Conservation (phyloP, 164 flowering plant genomes). For the Magnolia sinica region DNA sequence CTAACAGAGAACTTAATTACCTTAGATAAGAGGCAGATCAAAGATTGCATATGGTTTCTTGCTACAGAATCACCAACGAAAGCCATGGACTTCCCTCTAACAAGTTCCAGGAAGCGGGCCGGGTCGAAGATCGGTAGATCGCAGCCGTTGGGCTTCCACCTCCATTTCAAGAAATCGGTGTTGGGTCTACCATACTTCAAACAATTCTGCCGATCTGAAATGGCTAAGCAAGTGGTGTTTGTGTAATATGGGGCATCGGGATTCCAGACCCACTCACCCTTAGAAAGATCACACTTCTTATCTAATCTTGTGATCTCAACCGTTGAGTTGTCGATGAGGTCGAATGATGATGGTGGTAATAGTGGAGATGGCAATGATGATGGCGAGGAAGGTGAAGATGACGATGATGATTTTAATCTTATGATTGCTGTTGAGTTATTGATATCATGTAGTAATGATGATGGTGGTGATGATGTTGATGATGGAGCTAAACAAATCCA, state of each 20-base stretch:
- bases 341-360: constrained; percentile 2
- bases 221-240: constrained; percentile 59
- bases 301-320: background rate
- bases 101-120: constrained; percentile 42
- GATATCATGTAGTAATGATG: no score
- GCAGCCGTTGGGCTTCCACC: constrained; percentile 76
- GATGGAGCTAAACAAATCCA: constrained; percentile 2
- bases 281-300: constrained; percentile 47
- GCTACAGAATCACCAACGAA: constrained; percentile 79
- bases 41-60: constrained; percentile 80
- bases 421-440: no score
- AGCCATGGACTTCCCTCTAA: constrained; percentile 60
- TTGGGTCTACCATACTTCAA: constrained; percentile 71
- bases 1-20: constrained; percentile 24
- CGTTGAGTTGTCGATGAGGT: background rate
- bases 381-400: background rate
- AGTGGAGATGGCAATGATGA: background rate
- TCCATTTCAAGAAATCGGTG: constrained; percentile 62
- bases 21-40: constrained; percentile 71
- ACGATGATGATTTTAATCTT: background rate
- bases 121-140: constrained; percentile 65
- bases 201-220: constrained; percentile 73
- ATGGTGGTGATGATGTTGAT: constrained; percentile 1
- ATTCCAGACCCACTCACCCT: constrained; percentile 71
- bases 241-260: constrained; percentile 62